These are phyloP conservation scores for Amanita rimosa DNA, from an alignment of 768 basidiomycete species.

Conservation along the genomic window DNA sequence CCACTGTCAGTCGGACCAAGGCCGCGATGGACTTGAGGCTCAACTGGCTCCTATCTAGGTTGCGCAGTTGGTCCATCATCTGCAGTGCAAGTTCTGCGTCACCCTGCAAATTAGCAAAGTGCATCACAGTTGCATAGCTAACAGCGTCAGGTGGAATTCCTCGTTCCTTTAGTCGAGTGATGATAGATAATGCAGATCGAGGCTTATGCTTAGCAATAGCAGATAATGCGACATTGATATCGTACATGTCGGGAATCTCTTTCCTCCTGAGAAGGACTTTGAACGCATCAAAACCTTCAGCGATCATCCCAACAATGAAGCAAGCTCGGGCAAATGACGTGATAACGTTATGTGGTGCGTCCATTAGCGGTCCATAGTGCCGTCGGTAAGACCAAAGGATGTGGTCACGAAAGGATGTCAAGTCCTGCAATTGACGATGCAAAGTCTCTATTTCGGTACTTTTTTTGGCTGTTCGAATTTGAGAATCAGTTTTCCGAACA, in stretches of 20 bases:
- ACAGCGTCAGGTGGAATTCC: slow-evolving; percentile 42
- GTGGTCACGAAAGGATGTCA: slow-evolving; percentile 27
- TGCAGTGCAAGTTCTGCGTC: slow-evolving; percentile 31
- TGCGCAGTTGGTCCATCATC: slow-evolving; percentile 29
- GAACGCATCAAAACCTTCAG: slow-evolving; percentile 36
- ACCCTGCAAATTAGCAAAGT: slow-evolving; percentile 36
- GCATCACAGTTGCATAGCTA: slow-evolving; percentile 52
- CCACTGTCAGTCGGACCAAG: slow-evolving; percentile 32
- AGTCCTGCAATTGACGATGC: slow-evolving; percentile 13
- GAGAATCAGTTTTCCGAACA: slow-evolving; percentile 11
- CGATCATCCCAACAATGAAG: slow-evolving; percentile 40
- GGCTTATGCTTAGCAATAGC: slow-evolving; percentile 41
- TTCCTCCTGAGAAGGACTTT: slow-evolving; percentile 31
- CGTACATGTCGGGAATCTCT: slow-evolving; percentile 49
- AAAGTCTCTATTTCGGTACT: slow-evolving; percentile 7
- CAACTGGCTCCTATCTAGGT: slow-evolving; percentile 22
- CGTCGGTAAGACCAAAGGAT: slow-evolving; percentile 33
- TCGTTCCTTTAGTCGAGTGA: slow-evolving; percentile 37
- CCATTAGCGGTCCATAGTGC: slow-evolving; percentile 32
- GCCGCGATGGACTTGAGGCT: slow-evolving; percentile 37
- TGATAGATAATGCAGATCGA: slow-evolving; percentile 28
- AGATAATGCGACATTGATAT: slow-evolving; percentile 53
- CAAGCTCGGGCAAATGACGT: slow-evolving; percentile 54
- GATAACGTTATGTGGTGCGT: slow-evolving; percentile 37
- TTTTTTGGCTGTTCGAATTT: slow-evolving; percentile 2